A percentile compares a stretch with the other conserved stretches of the same genome.
Conservation (phyloP, 495 filamentous ascomycete species). For the Aspergillus sclerotioniger region DNA sequence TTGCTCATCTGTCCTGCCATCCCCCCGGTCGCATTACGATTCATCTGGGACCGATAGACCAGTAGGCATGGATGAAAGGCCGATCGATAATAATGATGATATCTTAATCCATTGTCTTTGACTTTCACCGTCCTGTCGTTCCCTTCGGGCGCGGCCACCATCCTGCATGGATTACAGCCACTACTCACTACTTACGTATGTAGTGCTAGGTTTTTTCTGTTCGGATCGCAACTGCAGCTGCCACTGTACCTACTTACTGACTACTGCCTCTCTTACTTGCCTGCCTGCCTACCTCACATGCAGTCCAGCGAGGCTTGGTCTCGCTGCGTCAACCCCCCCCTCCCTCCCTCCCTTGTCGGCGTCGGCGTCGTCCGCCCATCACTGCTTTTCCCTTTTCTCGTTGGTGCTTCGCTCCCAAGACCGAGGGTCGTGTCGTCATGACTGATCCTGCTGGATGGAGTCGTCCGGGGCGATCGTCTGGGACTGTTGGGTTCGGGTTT, state of each 20-base stretch:
- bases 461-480: slow-evolving; percentile 6
- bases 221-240: too few relatives aligned
- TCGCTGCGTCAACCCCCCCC: not conserved
- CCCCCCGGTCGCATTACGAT: not conserved
- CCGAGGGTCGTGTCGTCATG: slow-evolving; percentile 25
- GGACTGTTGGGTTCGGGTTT: slow-evolving; percentile 10
- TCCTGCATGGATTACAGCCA: not conserved
- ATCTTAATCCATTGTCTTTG: not conserved
- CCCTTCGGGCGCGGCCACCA: too few relatives aligned
- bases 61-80: not conserved
- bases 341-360: not conserved
- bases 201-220: not conserved
- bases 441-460: slow-evolving; percentile 11
- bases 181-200: not conserved
- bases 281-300: not conserved
- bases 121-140: not conserved
- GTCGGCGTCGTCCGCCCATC: not conserved
- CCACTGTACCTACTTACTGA: not conserved
- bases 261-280: not conserved
- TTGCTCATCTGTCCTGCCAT: not conserved
- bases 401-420: not conserved
- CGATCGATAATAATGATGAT: not conserved
- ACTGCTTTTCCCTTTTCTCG: not conserved
- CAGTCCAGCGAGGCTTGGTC: slow-evolving; percentile 7
- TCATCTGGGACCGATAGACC: not conserved